Conservation (phyloP, 345 rosid genomes). For the Euclidium syriacum region DNA sequence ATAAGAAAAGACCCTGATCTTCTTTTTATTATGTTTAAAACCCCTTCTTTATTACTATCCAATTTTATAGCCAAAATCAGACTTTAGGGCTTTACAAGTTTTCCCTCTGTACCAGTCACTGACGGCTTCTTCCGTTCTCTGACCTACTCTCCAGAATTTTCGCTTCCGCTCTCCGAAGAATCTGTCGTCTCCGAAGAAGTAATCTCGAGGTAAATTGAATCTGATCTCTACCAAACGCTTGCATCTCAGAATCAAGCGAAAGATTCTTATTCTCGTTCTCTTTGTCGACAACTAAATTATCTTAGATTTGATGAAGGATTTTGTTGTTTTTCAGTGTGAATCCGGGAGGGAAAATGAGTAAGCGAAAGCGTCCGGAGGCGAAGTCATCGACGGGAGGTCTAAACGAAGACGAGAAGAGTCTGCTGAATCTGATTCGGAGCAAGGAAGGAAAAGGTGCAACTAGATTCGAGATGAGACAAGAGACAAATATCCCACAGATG, state of each 20-base stretch:
- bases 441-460: slow-evolving; percentile 64
- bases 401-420: slow-evolving; percentile 45
- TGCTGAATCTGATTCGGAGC: slow-evolving; percentile 42
- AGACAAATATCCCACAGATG: slow-evolving; percentile 31
- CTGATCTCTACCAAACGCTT: neutral
- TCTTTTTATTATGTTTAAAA: neutral
- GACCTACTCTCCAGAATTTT: neutral
- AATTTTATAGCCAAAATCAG: too few species aligned
- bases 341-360: slow-evolving; percentile 26
- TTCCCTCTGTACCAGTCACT: neutral
- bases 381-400: slow-evolving; percentile 28
- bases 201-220: slow-evolving; percentile 14
- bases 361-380: slow-evolving; percentile 51
- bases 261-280: neutral
- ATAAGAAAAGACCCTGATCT: neutral
- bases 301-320: neutral
- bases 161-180: too few species aligned
- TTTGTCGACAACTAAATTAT: neutral
- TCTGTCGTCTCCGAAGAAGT: neutral
- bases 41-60: neutral
- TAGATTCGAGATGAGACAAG: slow-evolving; percentile 41
- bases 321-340: neutral
- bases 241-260: neutral
- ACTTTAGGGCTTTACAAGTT: too few species aligned
- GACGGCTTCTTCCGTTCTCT: neutral